These are phyloP conservation scores for Pseudogymnoascus sp. DNA, from an alignment of 2,329 filamentous ascomycete genomes.

Conservation along the genomic window DNA sequence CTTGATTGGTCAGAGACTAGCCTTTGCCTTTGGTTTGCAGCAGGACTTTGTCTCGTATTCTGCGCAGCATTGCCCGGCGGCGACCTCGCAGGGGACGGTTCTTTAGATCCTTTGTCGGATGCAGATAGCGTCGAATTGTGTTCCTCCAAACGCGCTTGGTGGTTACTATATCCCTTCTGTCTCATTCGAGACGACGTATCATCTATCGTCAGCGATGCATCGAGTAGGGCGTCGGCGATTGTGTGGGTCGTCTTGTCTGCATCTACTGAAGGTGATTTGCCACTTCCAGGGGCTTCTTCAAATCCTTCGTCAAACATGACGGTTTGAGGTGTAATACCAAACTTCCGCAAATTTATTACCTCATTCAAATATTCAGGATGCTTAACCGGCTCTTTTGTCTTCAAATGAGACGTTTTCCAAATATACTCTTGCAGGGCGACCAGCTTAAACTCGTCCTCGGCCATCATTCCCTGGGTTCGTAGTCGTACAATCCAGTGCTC, in stretches of 20 bases:
- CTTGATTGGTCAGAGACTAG: slow-evolving; percentile 13
- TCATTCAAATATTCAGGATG: slow-evolving; percentile 49
- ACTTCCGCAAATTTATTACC: slow-evolving; percentile 65
- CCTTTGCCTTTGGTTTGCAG: slow-evolving; percentile 15
- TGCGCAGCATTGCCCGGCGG: neutral
- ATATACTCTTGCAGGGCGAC: slow-evolving; percentile 84
- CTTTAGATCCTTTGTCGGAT: neutral
- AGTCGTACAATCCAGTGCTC: slow-evolving; percentile 86
- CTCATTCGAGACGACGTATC: slow-evolving; percentile 51
- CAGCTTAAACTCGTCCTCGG: slow-evolving; percentile 85
- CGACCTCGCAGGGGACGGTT: neutral
- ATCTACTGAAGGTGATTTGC: slow-evolving; percentile 31
- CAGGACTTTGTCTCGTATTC: neutral
- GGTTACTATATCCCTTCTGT: slow-evolving; percentile 44
- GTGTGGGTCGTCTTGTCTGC: slow-evolving; percentile 53
- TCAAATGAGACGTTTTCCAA: slow-evolving; percentile 73
- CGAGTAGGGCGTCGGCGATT: slow-evolving; percentile 82
- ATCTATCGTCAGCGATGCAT: slow-evolving; percentile 84
- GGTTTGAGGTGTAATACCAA: slow-evolving; percentile 76
- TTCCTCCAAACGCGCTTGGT: slow-evolving; percentile 39
- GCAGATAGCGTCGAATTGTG: slow-evolving; percentile 11
- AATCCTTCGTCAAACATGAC: slow-evolving; percentile 82
- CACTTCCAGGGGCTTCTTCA: slow-evolving; percentile 39
- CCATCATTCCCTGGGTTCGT: slow-evolving; percentile 70
- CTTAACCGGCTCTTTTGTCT: slow-evolving; percentile 39